phyloP scores from a whole-genome alignment of 257 asterid genomes.

The Euphrasia confusa region DNA sequence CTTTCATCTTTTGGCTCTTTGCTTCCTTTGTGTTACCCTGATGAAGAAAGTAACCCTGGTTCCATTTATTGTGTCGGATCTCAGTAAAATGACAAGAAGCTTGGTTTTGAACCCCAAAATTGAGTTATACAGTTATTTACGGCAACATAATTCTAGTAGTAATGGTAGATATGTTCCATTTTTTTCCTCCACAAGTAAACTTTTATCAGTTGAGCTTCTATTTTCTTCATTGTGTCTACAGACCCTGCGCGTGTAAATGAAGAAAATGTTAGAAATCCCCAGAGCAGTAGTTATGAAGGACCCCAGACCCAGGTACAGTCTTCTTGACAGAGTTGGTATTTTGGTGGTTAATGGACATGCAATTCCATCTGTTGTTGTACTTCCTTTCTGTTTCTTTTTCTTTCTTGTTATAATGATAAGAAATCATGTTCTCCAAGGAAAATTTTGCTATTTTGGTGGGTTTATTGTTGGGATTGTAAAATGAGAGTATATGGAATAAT shows the following conservation, averaged over 20 bases:
- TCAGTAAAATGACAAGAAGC: not conserved
- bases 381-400: not conserved
- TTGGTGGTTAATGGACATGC: not conserved
- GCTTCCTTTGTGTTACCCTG: not conserved
- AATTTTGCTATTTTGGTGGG: not conserved
- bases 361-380: not conserved
- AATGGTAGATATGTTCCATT: not conserved
- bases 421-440: not conserved
- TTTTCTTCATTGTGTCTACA: slow-evolving; percentile 5
- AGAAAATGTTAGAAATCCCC: not conserved
- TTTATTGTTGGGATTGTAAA: too few relatives aligned
- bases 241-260: not conserved
- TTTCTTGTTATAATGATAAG: not conserved
- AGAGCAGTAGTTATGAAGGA: slow-evolving; percentile 1
- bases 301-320: slow-evolving; percentile 10
- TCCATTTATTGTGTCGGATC: not conserved
- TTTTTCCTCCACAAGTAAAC: not conserved
- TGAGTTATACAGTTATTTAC: not conserved
- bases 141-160: not conserved
- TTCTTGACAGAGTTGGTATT: not conserved
- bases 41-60: not conserved
- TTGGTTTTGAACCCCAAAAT: not conserved
- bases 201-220: not conserved
- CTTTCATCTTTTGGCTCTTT: slow-evolving; percentile 1
- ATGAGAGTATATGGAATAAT: too few relatives aligned